phyloP scores from a whole-genome alignment of 169 alveolate species.

The Plasmodium knowlesi region DNA sequence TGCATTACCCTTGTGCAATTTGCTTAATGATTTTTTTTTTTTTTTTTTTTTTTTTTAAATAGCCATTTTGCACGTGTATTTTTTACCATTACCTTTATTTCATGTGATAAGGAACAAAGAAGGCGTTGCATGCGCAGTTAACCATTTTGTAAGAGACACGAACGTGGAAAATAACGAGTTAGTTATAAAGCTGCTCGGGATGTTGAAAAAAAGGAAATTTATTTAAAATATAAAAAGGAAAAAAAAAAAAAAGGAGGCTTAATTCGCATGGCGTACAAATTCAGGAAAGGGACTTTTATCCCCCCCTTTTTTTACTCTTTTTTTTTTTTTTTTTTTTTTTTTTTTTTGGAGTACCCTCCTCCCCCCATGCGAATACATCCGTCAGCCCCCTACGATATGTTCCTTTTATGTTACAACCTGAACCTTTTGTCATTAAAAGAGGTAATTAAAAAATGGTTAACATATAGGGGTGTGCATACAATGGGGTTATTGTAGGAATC shows the following conservation, averaged over 20 bases:
- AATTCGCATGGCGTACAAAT: background rate
- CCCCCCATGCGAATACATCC: background rate
- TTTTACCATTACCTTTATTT: background rate
- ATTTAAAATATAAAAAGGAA: background rate
- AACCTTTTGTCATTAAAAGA: background rate
- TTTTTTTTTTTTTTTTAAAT: background rate
- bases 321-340: too few species aligned
- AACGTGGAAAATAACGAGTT: constrained; percentile 9
- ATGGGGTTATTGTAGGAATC: background rate
- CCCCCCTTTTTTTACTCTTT: background rate
- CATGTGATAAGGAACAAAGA: background rate
- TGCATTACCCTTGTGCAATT: background rate
- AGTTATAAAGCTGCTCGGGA: background rate
- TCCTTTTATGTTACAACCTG: background rate
- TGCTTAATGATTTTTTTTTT: constrained; percentile 17
- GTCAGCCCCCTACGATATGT: background rate
- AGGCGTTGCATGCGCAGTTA: constrained; percentile 1
- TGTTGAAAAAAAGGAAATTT: background rate
- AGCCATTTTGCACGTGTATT: background rate
- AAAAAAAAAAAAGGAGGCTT: background rate
- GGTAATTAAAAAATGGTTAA: background rate
- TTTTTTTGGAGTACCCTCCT: background rate
- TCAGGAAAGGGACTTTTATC: background rate
- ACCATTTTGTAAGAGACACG: constrained; percentile 12
- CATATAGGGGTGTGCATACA: background rate